Evolutionary conservation across 306 rosid genomes (phyloP).

Genomic region (Boehmeria nivea): DNA sequence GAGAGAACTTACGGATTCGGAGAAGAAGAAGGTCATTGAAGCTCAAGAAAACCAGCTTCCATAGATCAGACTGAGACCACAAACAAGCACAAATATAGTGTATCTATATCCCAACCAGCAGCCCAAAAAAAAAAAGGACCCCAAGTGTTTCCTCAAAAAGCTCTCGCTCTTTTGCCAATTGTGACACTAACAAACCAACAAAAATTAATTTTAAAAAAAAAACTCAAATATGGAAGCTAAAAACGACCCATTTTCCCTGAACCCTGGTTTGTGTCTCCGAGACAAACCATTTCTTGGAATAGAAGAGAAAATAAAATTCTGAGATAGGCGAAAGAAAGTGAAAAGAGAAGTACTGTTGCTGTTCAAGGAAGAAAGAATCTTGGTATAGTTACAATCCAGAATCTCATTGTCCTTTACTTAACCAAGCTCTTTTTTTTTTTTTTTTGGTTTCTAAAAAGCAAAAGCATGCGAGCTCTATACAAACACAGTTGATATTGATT

Average conservation of each 20-base stretch:
- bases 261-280: constrained; percentile 1
- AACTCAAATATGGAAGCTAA: constrained; percentile 5
- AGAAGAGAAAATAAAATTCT: not conserved
- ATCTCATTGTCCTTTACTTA: constrained; percentile 9
- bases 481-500: constrained; percentile 2
- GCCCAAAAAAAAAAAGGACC: not conserved
- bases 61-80: not conserved
- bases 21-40: constrained; percentile 30
- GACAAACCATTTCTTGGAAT: constrained; percentile 1
- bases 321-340: not conserved
- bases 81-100: too few relatives aligned
- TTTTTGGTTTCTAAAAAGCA: not conserved
- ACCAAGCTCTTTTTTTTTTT: not conserved
- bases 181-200: not conserved
- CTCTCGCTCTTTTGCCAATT: constrained; percentile 6
- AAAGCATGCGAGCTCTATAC: not conserved
- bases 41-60: constrained; percentile 14
- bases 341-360: constrained; percentile 1
- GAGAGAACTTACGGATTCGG: constrained; percentile 32
- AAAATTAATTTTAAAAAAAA: not conserved
- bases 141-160: constrained; percentile 8
- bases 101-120: not conserved
- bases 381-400: constrained; percentile 7
- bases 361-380: constrained; percentile 9
- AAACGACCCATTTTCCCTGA: not conserved